Conservation (phyloP, 306 rosid genomes). For the Sicyos edulis region DNA sequence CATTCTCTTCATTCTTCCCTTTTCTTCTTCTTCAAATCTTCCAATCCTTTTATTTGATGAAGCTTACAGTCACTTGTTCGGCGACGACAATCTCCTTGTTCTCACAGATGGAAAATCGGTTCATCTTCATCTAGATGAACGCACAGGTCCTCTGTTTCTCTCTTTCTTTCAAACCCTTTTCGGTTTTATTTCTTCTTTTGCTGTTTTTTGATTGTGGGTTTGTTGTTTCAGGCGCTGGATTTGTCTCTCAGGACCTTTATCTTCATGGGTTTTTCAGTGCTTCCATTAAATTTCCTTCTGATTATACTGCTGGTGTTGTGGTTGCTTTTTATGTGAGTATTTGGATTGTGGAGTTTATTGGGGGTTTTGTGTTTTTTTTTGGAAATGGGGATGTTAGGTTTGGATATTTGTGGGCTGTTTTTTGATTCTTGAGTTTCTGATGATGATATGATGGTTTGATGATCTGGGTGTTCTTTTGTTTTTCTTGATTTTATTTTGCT, state of each 20-base stretch:
- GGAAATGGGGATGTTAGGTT: not conserved
- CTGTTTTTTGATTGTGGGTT: not conserved
- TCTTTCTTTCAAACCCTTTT: not conserved
- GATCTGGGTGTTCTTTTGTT: not conserved
- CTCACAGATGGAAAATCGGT: slow-evolving; percentile 68
- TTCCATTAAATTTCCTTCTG: slow-evolving; percentile 58
- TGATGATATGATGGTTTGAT: not conserved
- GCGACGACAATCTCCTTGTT: slow-evolving; percentile 60
- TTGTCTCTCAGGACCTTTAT: slow-evolving; percentile 61
- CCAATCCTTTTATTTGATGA: slow-evolving; percentile 72
- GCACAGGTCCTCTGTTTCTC: slow-evolving; percentile 49
- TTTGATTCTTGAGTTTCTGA: not conserved
- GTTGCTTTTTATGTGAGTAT: slow-evolving; percentile 93
- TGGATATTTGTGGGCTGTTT: not conserved
- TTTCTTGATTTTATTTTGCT: not conserved
- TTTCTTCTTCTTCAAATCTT: slow-evolving; percentile 36
- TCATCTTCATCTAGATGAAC: slow-evolving; percentile 70
- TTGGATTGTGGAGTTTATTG: not conserved
- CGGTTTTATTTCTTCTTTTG: not conserved
- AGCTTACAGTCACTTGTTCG: slow-evolving; percentile 77
- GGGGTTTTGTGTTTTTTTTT: not conserved
- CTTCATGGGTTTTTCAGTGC: slow-evolving; percentile 67
- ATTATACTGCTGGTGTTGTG: slow-evolving; percentile 77
- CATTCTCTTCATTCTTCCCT: slow-evolving; percentile 7
- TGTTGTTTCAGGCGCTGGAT: slow-evolving; percentile 53